phyloP scores from a whole-genome alignment of 306 rosid genomes.

The Delonix regia region DNA sequence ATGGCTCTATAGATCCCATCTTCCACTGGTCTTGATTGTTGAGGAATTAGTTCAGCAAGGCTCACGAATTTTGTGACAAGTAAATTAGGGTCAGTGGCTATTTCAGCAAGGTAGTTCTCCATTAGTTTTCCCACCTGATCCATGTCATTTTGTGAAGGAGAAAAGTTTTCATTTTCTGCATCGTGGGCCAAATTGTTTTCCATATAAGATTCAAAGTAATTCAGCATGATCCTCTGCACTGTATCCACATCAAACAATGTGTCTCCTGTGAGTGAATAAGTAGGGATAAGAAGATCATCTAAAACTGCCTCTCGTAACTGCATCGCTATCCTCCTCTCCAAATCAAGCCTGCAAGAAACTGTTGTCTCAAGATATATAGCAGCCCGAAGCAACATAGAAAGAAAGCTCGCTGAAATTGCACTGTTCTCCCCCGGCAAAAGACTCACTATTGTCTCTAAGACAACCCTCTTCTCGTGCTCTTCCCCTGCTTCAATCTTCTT shows the following conservation, averaged over 20 bases:
- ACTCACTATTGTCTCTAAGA: constrained; percentile 85
- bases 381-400: constrained; percentile 84
- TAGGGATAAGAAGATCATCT: constrained; percentile 91
- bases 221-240: constrained; percentile 70
- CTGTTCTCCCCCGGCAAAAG: constrained; percentile 85
- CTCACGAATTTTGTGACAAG: constrained; percentile 64
- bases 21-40: constrained; percentile 79
- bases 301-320: constrained; percentile 80
- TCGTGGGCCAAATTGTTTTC: constrained; percentile 44
- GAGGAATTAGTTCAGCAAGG: constrained; percentile 83
- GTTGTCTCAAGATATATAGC: constrained; percentile 87
- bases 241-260: constrained; percentile 87
- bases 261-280: constrained; percentile 78
- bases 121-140: constrained; percentile 79
- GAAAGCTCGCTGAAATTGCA: constrained; percentile 88
- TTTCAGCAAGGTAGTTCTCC: constrained; percentile 88
- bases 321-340: constrained; percentile 85
- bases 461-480: constrained; percentile 92
- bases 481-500: constrained; percentile 71
- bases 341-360: constrained; percentile 90
- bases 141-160: constrained; percentile 57
- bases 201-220: constrained; percentile 61
- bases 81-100: constrained; percentile 77
- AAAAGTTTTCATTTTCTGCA: constrained; percentile 55
- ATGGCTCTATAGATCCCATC: constrained; percentile 93